phyloP scores from a whole-genome alignment of 78 protist species.

The Mantamonas sphyraenae region DNA sequence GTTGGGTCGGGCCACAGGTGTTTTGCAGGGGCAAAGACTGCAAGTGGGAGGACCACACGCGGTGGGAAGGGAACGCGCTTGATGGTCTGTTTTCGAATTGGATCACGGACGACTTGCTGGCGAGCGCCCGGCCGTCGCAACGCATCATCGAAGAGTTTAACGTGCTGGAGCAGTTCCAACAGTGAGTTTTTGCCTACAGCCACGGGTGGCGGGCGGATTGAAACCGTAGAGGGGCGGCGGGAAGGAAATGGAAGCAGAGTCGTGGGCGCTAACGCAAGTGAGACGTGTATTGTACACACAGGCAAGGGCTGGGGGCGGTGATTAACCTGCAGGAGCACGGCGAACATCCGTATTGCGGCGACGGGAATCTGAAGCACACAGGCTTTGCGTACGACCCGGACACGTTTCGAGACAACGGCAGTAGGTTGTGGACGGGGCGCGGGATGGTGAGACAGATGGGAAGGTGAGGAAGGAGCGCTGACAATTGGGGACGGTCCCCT shows the following conservation, averaged over 20 bases:
- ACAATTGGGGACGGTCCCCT: not conserved
- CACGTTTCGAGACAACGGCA: not conserved
- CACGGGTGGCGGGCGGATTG: too few relatives aligned
- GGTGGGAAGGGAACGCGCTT: not conserved
- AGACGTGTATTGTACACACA: too few relatives aligned
- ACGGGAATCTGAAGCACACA: not conserved
- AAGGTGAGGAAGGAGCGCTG: too few relatives aligned
- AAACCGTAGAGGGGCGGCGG: too few relatives aligned
- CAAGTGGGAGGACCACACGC: not conserved
- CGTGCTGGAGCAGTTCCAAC: not conserved
- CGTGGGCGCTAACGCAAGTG: too few relatives aligned
- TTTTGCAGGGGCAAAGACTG: not conserved
- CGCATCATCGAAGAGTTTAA: not conserved
- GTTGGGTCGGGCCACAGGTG: too few relatives aligned
- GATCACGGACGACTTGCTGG: not conserved
- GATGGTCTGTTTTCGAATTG: not conserved
- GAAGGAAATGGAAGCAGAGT: too few relatives aligned
- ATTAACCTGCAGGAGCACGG: not conserved
- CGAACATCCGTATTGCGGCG: slow-evolving; percentile 13
- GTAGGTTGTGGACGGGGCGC: not conserved
- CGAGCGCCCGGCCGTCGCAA: not conserved
- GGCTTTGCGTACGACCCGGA: slow-evolving; percentile 8
- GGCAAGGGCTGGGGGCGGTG: not conserved
- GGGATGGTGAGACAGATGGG: too few relatives aligned
- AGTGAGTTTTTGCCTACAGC: too few relatives aligned